Conservation (phyloP, 1,139 yeast genomes). For the Casaregolazyma suthepensis region DNA sequence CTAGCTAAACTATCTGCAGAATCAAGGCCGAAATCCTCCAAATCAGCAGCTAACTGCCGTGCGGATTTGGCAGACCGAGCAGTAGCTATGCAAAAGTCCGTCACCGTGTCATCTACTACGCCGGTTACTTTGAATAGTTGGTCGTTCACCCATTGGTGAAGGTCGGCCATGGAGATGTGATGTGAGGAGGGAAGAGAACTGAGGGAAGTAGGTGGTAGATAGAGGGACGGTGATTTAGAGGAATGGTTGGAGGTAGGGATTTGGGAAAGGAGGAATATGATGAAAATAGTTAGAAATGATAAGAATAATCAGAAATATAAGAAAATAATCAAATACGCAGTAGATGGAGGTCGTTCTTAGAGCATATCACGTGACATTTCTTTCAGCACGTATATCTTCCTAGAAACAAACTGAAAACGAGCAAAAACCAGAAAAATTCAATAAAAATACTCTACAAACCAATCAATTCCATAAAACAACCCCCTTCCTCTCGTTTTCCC, state of each 20-base stretch:
- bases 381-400: background rate
- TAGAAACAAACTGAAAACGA: too few relatives aligned
- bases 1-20: constrained; percentile 23
- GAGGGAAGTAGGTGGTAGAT: background rate
- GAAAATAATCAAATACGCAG: too few relatives aligned
- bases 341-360: background rate
- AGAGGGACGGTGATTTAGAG: background rate
- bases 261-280: too few relatives aligned
- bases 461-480: too few relatives aligned
- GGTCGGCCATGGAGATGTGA: background rate
- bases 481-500: background rate
- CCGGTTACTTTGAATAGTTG: constrained; percentile 24
- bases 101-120: constrained; percentile 28
- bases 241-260: too few relatives aligned
- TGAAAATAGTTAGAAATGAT: background rate
- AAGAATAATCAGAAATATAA: background rate
- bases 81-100: constrained; percentile 29
- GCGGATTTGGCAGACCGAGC: constrained; percentile 26
- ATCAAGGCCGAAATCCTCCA: constrained; percentile 29
- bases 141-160: constrained; percentile 25
- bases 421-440: too few relatives aligned
- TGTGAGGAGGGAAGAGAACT: background rate
- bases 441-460: background rate
- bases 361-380: background rate
- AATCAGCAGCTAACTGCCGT: constrained; percentile 19